Base-by-base conservation (phyloP, 2,329 filamentous ascomycete species). In the Colletotrichum limetticola region DNA sequence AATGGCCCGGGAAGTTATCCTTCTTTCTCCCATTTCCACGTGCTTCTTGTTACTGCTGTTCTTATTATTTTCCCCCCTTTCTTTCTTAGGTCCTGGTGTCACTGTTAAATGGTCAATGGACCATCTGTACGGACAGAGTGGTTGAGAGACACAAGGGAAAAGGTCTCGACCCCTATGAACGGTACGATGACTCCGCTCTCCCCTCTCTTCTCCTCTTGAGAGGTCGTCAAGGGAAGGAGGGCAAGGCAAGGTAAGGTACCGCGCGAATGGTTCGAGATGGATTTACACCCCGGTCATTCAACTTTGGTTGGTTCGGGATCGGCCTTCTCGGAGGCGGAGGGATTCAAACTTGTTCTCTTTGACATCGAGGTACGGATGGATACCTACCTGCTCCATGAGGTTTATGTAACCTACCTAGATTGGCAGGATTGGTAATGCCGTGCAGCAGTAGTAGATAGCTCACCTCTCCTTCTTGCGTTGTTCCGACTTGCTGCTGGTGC, bases 221-320 rank as follows among this genome's bases (percentile, higher is more conserved):
- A 12, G 32, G 11, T 35, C 11, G 32, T 35, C 32, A 35, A 35
- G 32, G 11, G 32, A 35, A 35, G 2, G 11, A 35, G 11, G 9
- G 32, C 32, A 32, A 32, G 30, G 9, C 30, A 35, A 35, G 49
- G 68, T 37, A 46, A 22, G 49, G 63, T 56, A 57, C 64, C 68
- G 56, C 64, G n/a, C 63, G 32, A 49, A 49, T 37, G 64, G 57
- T 64, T 66, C 61, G 42, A 49, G 42, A 49, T 49, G 42, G 42
- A 9, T n/a, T n/a, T n/a, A 49, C 16, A 19, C 42, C 42, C 42
- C 19, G 42, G 42, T 49, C 42, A 19, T 4, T 19, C 42, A 49
- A 49, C 42, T 49, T 49, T 19, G 7, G 42, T 49, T 49, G 19
- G 42, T 49, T 49, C 42, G 42, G 42, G 6, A 49, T 49, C 42